Percentiles rank a stretch among this genome's conserved stretches.
phyloP scores from a whole-genome alignment of 306 rosid species.

The Pachyrhizus erosus region DNA sequence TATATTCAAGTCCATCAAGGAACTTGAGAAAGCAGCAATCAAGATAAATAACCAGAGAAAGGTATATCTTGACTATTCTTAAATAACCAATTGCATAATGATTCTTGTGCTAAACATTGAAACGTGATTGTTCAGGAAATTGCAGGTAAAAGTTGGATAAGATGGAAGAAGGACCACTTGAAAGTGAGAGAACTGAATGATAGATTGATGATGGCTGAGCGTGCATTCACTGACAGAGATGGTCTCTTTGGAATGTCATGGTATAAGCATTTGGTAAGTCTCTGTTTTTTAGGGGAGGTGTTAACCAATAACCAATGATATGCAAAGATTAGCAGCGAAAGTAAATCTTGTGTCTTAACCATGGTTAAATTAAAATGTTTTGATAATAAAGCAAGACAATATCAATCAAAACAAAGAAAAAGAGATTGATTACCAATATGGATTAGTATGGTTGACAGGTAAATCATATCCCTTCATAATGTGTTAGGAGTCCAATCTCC shows the following conservation, averaged over 20 bases:
- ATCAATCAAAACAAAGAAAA: neutral
- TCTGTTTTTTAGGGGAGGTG: neutral
- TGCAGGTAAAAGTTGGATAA: constrained; percentile 53
- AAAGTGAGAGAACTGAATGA: constrained; percentile 73
- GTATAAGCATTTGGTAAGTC: constrained; percentile 76
- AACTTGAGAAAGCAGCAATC: constrained; percentile 62
- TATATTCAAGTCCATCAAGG: constrained; percentile 60
- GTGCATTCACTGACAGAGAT: constrained; percentile 70
- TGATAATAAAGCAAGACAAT: neutral
- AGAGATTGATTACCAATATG: no score
- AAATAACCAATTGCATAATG: neutral
- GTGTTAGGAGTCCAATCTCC: no score
- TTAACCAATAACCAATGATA: neutral
- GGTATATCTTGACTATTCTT: constrained; percentile 47
- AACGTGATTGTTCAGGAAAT: constrained; percentile 51
- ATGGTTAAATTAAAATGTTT: neutral
- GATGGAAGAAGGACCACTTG: constrained; percentile 50
- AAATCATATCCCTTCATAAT: no score
- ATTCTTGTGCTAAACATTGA: constrained; percentile 11
- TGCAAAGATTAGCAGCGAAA: neutral
- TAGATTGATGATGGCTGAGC: constrained; percentile 79
- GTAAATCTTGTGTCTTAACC: neutral
- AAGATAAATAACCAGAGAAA: constrained; percentile 54
- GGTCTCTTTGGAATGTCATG: constrained; percentile 74
- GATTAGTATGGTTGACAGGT: no score